Evolutionary conservation across 805 yeast genomes (phyloP).

Genomic region (Tetrapisispora iriomotensis): DNA sequence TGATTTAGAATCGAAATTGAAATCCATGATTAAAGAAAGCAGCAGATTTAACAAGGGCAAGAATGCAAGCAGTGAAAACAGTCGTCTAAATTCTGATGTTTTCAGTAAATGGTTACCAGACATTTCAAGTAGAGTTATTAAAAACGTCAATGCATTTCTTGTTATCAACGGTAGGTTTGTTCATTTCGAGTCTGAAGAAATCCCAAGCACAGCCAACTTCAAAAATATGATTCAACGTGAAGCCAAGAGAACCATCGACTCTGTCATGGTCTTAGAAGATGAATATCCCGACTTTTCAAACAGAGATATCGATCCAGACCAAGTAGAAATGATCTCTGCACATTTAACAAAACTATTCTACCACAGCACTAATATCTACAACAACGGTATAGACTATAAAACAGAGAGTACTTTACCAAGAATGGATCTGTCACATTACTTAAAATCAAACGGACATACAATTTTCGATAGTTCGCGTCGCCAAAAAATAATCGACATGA

Average conservation of each 20-base stretch:
- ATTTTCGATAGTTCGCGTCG: conserved; percentile 16
- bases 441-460: conserved; percentile 11
- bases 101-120: conserved; percentile 22
- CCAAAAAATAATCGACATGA: conserved; percentile 41
- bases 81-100: not conserved
- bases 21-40: not conserved
- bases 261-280: conserved; percentile 20
- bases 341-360: conserved; percentile 37
- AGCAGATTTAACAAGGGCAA: not conserved
- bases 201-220: conserved; percentile 23
- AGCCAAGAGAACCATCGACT: conserved; percentile 34
- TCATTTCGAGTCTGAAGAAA: conserved; percentile 26
- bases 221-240: conserved; percentile 39
- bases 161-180: conserved; percentile 47
- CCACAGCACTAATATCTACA: conserved; percentile 16
- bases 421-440: conserved; percentile 32
- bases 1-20: conserved; percentile 16
- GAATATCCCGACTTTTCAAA: conserved; percentile 12
- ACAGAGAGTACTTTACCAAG: conserved; percentile 37
- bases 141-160: conserved; percentile 29
- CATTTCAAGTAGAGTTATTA: conserved; percentile 6
- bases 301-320: conserved; percentile 27
- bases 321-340: conserved; percentile 40
- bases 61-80: not conserved
- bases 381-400: conserved; percentile 33